Conservation (phyloP, 768 basidiomycete species). For the Podaxis sp. region DNA sequence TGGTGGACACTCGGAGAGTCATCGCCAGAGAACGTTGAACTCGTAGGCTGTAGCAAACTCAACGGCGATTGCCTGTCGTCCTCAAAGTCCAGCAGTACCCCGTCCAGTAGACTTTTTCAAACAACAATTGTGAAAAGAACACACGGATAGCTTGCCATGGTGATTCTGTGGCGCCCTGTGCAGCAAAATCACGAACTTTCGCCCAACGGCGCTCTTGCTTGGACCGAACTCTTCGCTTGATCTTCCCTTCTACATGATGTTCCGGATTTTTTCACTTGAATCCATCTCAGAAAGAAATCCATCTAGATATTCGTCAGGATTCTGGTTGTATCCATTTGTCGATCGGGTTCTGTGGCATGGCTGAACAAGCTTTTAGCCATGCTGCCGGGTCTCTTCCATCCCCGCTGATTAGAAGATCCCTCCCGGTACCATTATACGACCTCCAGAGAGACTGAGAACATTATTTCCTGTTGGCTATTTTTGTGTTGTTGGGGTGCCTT, state of each 20-base stretch:
- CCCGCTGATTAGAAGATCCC: not conserved
- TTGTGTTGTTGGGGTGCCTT: not conserved
- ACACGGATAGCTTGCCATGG: not conserved
- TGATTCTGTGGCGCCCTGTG: not conserved
- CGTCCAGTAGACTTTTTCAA: too few relatives aligned
- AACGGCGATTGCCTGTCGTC: too few relatives aligned
- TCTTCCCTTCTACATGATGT: not conserved
- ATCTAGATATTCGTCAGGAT: constrained; percentile 8
- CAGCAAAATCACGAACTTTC: not conserved
- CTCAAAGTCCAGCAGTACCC: too few relatives aligned
- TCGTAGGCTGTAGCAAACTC: not conserved
- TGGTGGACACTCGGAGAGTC: not conserved
- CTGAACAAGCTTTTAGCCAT: not conserved
- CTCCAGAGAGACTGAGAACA: not conserved
- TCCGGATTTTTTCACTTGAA: constrained; percentile 1
- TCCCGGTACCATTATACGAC: not conserved
- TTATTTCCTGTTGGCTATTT: not conserved
- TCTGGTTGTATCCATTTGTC: constrained; percentile 1
- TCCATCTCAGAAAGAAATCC: constrained; percentile 1
- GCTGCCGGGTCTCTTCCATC: not conserved
- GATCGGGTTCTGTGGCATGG: not conserved
- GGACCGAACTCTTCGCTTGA: not conserved
- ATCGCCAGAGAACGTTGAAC: not conserved
- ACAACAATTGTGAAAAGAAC: too few relatives aligned
- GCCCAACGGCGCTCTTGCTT: not conserved